Conservation (phyloP, 495 filamentous ascomycete genomes). For the Penicillium macrosclerotiorum region DNA sequence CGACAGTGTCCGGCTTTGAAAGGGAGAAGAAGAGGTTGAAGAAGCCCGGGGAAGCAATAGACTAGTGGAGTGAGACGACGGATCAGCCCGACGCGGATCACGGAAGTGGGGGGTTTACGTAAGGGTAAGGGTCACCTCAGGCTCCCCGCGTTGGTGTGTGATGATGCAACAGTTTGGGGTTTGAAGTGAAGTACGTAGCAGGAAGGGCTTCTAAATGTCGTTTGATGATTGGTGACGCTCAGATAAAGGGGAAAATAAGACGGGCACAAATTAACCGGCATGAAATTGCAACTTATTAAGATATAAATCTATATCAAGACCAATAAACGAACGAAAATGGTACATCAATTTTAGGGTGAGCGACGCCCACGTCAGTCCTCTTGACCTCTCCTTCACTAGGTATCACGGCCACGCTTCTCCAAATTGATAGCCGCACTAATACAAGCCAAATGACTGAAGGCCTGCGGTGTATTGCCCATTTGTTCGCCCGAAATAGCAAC, state of each 20-base stretch:
- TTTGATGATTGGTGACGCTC: no score
- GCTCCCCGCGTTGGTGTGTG: no score
- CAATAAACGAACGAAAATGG: neutral
- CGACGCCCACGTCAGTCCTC: neutral
- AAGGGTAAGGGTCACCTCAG: no score
- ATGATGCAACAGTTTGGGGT: no score
- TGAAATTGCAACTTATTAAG: no score
- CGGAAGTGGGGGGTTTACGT: conserved; percentile 5
- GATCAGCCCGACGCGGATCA: conserved; percentile 19
- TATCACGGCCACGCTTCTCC: conserved; percentile 32
- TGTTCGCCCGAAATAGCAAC: conserved; percentile 69
- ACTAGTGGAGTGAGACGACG: conserved; percentile 17
- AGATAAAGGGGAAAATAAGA: neutral
- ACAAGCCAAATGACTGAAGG: conserved; percentile 69
- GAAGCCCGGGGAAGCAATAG: conserved; percentile 18
- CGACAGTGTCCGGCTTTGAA: neutral
- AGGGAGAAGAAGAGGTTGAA: conserved; percentile 1
- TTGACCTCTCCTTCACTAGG: neutral
- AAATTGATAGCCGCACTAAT: conserved; percentile 73
- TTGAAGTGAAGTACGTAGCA: no score
- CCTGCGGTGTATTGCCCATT: conserved; percentile 71
- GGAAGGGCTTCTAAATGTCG: no score
- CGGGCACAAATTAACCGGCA: no score
- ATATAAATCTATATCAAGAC: no score
- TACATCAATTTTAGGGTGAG: neutral